Base-by-base conservation (phyloP, 1,284 basidiomycete genomes). In the Heterobasidion irregulare region DNA sequence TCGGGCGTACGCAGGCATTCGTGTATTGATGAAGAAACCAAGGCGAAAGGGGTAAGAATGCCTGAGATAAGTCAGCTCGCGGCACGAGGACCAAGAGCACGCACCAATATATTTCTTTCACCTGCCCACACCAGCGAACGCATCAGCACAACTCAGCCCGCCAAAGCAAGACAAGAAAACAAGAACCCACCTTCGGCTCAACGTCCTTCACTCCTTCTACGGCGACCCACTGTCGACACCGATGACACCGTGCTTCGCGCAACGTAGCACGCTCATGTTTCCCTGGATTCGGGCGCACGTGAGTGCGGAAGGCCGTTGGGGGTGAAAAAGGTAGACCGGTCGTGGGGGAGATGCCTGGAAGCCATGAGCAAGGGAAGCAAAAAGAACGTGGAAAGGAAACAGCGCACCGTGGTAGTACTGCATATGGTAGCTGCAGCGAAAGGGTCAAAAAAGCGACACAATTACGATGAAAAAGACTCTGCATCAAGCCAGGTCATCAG, bases 311-410 rank as follows among this genome's bases (percentile, higher is more conserved):
- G 1, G 75, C 75, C 32, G 76, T 65, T 0, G 89, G 89, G 0
- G 89, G 90, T 5, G 86, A 89, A 67, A 90, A 89, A 1, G 90
- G 89, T 1, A 72, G 75, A 0, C 78, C 80, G 2, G 81, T 77
- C 10, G 70, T 65, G 2, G 84, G 77, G 1, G 82, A 86, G 36
- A 86, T 81, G 8, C 86, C 84, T 84, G 50, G 19, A 53, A 26
- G 55, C 18, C 16, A 47, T 16, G 33, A 44, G 33, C 15, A 34
- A 35, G 48, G 43, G 46, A 19, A 53, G 8, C 16, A 44, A 48
- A 50, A 57, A 44, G 8, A 47, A 44, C 35, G 15, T 16, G 19
- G n/a, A 35, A 52, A 41, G 18, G 15, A 9, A 33, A 48, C 43
- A n/a, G 32, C 49, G 36, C 66, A 86, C 87, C 89, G 62, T 91